Evolutionary conservation across 192 early-diverging fungal species (phyloP).

Genomic region (Entomortierella beljakovae): DNA sequence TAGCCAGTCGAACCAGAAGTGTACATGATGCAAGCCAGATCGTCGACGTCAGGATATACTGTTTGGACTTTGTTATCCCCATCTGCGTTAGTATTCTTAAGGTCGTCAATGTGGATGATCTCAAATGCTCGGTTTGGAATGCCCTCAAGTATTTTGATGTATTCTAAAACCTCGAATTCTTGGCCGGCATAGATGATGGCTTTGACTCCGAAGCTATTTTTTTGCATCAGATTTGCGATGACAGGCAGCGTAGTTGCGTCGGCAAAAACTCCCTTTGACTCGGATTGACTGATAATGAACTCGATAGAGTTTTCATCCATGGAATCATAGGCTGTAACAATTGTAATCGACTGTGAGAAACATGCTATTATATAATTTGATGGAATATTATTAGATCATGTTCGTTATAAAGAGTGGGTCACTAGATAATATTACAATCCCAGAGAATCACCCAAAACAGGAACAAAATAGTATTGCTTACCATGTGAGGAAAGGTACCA

Average conservation of each 20-base stretch:
- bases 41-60: slow-evolving; percentile 40
- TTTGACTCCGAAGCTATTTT: slow-evolving; percentile 54
- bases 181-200: slow-evolving; percentile 72
- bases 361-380: slow-evolving; percentile 27
- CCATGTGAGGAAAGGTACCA: slow-evolving; percentile 51
- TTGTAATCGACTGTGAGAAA: slow-evolving; percentile 78
- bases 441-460: too few species aligned
- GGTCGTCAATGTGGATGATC: slow-evolving; percentile 64
- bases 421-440: too few species aligned
- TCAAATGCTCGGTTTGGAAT: slow-evolving; percentile 27
- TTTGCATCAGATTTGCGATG: slow-evolving; percentile 43
- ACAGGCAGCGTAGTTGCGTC: slow-evolving; percentile 37
- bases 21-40: slow-evolving; percentile 78
- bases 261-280: slow-evolving; percentile 45
- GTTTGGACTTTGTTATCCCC: slow-evolving; percentile 12
- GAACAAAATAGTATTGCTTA: too few species aligned
- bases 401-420: too few species aligned
- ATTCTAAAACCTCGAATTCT: slow-evolving; percentile 38
- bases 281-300: slow-evolving; percentile 57
- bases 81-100: slow-evolving; percentile 53
- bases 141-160: slow-evolving; percentile 18
- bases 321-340: slow-evolving; percentile 91
- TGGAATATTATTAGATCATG: too few species aligned
- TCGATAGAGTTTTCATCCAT: slow-evolving; percentile 83
- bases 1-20: slow-evolving; percentile 78